Conservation (phyloP, 441 rosid species). For the Croton setiger region DNA sequence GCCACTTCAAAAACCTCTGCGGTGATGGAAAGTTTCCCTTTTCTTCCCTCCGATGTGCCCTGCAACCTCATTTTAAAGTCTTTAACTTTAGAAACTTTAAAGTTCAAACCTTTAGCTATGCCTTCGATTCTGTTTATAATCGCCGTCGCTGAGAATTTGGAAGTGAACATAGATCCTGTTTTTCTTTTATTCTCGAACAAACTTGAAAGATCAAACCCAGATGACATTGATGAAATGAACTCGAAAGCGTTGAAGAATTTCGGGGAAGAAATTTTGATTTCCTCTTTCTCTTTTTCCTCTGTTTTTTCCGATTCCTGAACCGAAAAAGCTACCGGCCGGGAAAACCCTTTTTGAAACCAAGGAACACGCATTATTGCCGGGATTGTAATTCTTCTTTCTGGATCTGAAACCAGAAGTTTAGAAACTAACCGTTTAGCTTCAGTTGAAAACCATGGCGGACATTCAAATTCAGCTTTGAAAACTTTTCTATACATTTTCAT, state of each 20-base stretch:
- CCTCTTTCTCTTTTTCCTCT: slow-evolving; percentile 16
- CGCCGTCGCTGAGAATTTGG: slow-evolving; percentile 46
- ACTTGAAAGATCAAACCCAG: slow-evolving; percentile 48
- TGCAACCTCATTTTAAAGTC: slow-evolving; percentile 59
- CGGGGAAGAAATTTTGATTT: slow-evolving; percentile 13
- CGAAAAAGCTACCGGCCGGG: slow-evolving; percentile 29
- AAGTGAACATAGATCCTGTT: slow-evolving; percentile 58
- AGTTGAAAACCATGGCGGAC: slow-evolving; percentile 69
- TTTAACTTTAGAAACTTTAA: slow-evolving; percentile 41
- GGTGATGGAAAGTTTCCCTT: slow-evolving; percentile 62
- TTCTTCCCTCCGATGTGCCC: slow-evolving; percentile 64
- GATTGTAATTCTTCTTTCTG: slow-evolving; percentile 50
- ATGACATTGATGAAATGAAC: slow-evolving; percentile 51
- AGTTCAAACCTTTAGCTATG: slow-evolving; percentile 49
- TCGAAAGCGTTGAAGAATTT: slow-evolving; percentile 46
- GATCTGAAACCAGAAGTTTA: slow-evolving; percentile 57
- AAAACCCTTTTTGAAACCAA: slow-evolving; percentile 57
- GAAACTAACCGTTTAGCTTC: slow-evolving; percentile 57
- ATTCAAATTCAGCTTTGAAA: slow-evolving; percentile 64
- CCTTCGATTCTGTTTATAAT: slow-evolving; percentile 52
- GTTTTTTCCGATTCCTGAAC: slow-evolving; percentile 28
- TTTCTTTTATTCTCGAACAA: slow-evolving; percentile 37
- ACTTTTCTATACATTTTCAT: slow-evolving; percentile 71
- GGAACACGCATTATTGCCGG: slow-evolving; percentile 55
- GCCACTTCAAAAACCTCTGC: slow-evolving; percentile 90